These are phyloP conservation scores for Penicillium tannophilum DNA, from an alignment of 495 filamentous ascomycete species.

Conservation along the genomic window DNA sequence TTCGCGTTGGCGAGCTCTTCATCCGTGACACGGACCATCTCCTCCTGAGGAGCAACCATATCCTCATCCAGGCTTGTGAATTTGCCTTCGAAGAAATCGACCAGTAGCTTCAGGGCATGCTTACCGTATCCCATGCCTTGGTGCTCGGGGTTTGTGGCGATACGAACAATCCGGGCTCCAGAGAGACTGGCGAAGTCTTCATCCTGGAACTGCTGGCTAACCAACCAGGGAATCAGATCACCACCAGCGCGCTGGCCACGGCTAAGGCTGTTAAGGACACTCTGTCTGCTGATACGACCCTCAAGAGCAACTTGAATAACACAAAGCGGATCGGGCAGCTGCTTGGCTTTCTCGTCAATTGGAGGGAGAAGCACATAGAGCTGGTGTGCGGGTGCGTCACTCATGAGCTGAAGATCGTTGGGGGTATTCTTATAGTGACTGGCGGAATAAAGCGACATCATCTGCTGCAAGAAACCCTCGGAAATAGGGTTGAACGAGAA, in stretches of 20 bases:
- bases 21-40: conserved; percentile 81
- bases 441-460: conserved; percentile 98
- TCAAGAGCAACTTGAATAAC: conserved; percentile 95
- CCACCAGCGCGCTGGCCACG: conserved; percentile 89
- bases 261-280: conserved; percentile 84
- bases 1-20: conserved; percentile 76
- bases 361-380: conserved; percentile 94
- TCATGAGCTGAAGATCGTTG: conserved; percentile 97
- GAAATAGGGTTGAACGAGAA: conserved; percentile 98
- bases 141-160: conserved; percentile 96
- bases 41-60: conserved; percentile 46
- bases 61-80: conserved; percentile 79
- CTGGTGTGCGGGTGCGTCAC: conserved; percentile 95
- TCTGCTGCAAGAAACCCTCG: conserved; percentile 96
- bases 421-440: conserved; percentile 99
- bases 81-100: conserved; percentile 94
- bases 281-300: conserved; percentile 90
- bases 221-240: conserved; percentile 96
- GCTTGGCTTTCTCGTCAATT: conserved; percentile 71
- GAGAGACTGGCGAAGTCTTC: conserved; percentile 93
- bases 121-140: conserved; percentile 93
- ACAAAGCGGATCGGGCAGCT: conserved; percentile 89
- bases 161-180: conserved; percentile 89
- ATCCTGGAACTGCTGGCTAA: conserved; percentile 98
- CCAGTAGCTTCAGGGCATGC: conserved; percentile 79